Evolutionary conservation across 331 rosid species (phyloP).

Genomic region (Malus hybrid): DNA sequence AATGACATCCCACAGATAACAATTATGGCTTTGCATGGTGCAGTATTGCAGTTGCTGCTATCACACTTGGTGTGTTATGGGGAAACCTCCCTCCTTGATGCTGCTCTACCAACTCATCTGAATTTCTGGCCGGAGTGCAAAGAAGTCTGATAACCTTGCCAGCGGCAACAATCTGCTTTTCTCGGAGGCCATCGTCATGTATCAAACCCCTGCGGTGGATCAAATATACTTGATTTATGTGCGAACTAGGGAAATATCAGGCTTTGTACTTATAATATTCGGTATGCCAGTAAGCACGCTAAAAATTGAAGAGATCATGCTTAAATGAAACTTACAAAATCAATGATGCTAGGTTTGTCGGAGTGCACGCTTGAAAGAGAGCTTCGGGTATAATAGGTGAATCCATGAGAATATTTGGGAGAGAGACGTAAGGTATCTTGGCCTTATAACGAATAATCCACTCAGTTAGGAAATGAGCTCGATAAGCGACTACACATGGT

Average conservation of each 20-base stretch:
- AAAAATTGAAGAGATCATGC: background rate
- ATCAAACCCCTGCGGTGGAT: slow-evolving; percentile 46
- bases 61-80: slow-evolving; percentile 43
- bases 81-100: slow-evolving; percentile 13
- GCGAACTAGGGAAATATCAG: background rate
- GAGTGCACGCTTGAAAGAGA: slow-evolving; percentile 63
- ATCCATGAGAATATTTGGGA: slow-evolving; percentile 78
- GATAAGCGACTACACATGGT: slow-evolving; percentile 80
- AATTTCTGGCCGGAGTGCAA: slow-evolving; percentile 30
- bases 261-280: background rate
- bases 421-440: slow-evolving; percentile 64
- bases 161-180: slow-evolving; percentile 62
- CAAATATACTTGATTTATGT: background rate
- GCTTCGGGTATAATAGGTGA: slow-evolving; percentile 74
- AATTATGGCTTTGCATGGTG: slow-evolving; percentile 19
- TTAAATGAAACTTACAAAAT: slow-evolving; percentile 3
- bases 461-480: slow-evolving; percentile 68
- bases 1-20: background rate
- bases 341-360: slow-evolving; percentile 40
- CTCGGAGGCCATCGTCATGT: slow-evolving; percentile 28
- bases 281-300: background rate
- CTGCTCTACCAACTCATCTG: slow-evolving; percentile 11
- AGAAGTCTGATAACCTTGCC: slow-evolving; percentile 53
- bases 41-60: slow-evolving; percentile 68
- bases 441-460: slow-evolving; percentile 57